A percentile compares a stretch with the other conserved stretches of the same genome.
These are phyloP conservation scores for Russula griseocarnosa DNA, from an alignment of 768 basidiomycete genomes.

Conservation along the genomic window DNA sequence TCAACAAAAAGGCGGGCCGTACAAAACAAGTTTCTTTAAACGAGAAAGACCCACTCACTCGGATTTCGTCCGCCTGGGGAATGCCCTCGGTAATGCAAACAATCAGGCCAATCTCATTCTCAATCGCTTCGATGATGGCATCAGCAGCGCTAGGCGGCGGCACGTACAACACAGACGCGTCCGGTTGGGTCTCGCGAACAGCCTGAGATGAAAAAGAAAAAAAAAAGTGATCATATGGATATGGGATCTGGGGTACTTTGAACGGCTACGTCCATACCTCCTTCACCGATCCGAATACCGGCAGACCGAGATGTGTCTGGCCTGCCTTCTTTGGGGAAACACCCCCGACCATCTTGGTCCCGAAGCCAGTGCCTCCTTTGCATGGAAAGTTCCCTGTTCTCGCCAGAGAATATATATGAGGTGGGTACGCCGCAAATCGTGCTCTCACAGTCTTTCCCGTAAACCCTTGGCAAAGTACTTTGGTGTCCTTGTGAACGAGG, in stretches of 20 bases:
- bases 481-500: conserved; percentile 90
- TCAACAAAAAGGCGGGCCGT: background rate
- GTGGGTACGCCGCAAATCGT: background rate
- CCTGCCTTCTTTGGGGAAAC: conserved; percentile 97
- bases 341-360: conserved; percentile 97
- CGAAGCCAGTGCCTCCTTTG: conserved; percentile 90
- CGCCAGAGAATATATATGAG: background rate
- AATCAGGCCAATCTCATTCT: conserved; percentile 95
- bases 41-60: conserved; percentile 47
- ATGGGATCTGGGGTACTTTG: background rate
- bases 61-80: conserved; percentile 95
- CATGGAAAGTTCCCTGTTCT: conserved; percentile 90
- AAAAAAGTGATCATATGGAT: background rate
- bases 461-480: conserved; percentile 84
- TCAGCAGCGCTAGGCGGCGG: conserved; percentile 95
- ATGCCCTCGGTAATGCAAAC: conserved; percentile 99
- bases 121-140: conserved; percentile 98
- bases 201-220: conserved; percentile 49
- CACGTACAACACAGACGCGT: conserved; percentile 95
- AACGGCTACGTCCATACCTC: conserved; percentile 57
- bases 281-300: conserved; percentile 86
- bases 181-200: conserved; percentile 78
- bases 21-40: background rate
- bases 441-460: conserved; percentile 85
- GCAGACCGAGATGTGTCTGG: conserved; percentile 89